A percentile compares a stretch with the other conserved stretches of the same genome.
These are phyloP conservation scores for Cryptococcus jaspeensis DNA, from an alignment of 1,284 basidiomycete genomes.

Conservation along the genomic window DNA sequence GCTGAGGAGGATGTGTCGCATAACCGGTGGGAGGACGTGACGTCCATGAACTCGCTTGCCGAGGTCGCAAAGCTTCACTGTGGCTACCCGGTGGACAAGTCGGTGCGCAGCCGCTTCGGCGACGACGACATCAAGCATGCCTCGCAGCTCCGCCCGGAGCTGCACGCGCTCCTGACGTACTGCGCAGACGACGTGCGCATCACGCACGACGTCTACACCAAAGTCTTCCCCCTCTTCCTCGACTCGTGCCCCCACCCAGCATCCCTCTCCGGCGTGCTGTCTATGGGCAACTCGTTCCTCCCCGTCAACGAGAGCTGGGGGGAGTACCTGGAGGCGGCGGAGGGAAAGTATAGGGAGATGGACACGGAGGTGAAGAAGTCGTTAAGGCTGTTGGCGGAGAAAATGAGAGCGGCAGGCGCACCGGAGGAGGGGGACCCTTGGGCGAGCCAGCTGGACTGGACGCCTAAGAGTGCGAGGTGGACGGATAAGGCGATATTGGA, in stretches of 20 bases:
- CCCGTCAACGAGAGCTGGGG: constrained; percentile 90
- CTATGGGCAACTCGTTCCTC: constrained; percentile 89
- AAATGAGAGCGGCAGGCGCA: constrained; percentile 56
- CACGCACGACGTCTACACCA: constrained; percentile 78
- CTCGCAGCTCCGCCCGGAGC: constrained; percentile 63
- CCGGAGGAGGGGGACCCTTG: constrained; percentile 77
- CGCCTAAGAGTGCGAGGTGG: constrained; percentile 76
- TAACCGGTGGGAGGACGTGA: constrained; percentile 80
- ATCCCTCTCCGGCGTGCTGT: constrained; percentile 85
- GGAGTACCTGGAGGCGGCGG: constrained; percentile 72
- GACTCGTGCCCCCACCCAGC: constrained; percentile 86
- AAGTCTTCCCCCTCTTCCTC: constrained; percentile 82
- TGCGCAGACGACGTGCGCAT: constrained; percentile 81
- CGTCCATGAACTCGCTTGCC: constrained; percentile 85
- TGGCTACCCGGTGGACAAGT: constrained; percentile 75
- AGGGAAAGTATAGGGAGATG: constrained; percentile 72
- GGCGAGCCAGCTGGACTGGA: constrained; percentile 93
- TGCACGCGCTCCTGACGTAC: constrained; percentile 80
- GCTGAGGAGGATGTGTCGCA: constrained; percentile 35
- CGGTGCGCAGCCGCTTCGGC: constrained; percentile 72
- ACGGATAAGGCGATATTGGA: constrained; percentile 9
- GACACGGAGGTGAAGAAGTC: constrained; percentile 69
- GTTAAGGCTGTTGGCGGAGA: constrained; percentile 65
- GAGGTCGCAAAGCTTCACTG: constrained; percentile 93
- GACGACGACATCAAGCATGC: constrained; percentile 45